Evolutionary conservation across 805 yeast genomes (phyloP).

Genomic region (Schizosaccharomyces octosporus): DNA sequence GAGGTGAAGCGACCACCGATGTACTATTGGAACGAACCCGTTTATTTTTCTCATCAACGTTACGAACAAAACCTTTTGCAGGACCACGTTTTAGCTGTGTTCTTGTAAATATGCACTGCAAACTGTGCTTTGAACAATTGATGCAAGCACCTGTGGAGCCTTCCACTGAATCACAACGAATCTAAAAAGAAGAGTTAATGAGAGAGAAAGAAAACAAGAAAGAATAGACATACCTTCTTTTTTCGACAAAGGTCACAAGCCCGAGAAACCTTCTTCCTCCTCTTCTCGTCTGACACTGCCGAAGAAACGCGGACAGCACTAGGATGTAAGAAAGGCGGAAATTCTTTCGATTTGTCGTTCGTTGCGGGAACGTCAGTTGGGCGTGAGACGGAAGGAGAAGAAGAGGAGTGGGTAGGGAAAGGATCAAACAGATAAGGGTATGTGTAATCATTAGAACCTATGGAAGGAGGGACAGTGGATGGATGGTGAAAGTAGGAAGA

Average conservation of each 20-base stretch:
- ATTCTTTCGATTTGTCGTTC: too few species aligned
- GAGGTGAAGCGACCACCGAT: neutral
- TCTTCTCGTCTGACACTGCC: conserved; percentile 12
- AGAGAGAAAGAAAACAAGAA: too few species aligned
- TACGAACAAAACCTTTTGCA: conserved; percentile 21
- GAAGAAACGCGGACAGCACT: neutral
- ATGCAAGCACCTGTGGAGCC: conserved; percentile 18
- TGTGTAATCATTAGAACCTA: too few species aligned
- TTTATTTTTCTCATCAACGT: conserved; percentile 8
- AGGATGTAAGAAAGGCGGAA: too few species aligned
- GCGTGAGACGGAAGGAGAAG: too few species aligned
- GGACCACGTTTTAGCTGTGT: conserved; percentile 41
- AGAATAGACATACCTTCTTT: conserved; percentile 10
- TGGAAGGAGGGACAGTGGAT: too few species aligned
- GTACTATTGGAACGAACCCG: neutral
- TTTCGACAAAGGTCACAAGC: conserved; percentile 32
- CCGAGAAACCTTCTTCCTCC: conserved; percentile 29
- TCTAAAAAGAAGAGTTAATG: conserved; percentile 6
- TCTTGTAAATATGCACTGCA: conserved; percentile 29
- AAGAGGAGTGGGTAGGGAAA: too few species aligned
- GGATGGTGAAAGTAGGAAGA: too few species aligned
- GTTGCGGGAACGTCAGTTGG: too few species aligned
- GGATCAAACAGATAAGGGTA: too few species aligned
- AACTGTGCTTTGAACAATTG: conserved; percentile 27
- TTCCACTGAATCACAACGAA: conserved; percentile 18